Evolutionary conservation across 306 rosid species (phyloP).

Genomic region (Datisca glomerata): DNA sequence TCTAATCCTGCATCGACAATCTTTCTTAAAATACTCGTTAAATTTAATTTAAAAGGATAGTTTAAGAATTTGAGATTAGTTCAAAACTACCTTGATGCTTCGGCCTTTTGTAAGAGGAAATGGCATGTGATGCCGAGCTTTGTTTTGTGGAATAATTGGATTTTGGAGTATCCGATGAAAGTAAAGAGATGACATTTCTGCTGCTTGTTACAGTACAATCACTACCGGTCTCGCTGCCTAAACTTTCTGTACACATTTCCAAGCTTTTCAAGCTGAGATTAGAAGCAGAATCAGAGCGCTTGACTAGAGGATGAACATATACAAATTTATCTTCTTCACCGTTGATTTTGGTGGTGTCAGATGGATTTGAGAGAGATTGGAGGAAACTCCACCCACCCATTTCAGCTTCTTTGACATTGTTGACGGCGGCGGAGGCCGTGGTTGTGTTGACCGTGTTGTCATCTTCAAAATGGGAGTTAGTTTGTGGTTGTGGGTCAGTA

Average conservation of each 20-base stretch:
- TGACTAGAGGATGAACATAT: constrained; percentile 44
- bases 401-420: not conserved
- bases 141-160: not conserved
- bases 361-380: constrained; percentile 1
- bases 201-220: constrained; percentile 18
- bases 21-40: no score
- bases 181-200: constrained; percentile 9
- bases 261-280: constrained; percentile 48
- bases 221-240: constrained; percentile 71
- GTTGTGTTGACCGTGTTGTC: not conserved
- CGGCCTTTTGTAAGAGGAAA: no score
- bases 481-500: not conserved
- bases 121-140: not conserved
- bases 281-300: constrained; percentile 23
- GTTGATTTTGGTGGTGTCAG: not conserved
- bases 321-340: constrained; percentile 10
- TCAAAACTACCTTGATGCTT: no score
- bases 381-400: constrained; percentile 8
- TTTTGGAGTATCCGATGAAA: constrained; percentile 12
- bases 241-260: constrained; percentile 68
- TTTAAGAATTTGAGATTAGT: no score
- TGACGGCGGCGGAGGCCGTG: not conserved
- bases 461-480: not conserved
- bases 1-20: no score
- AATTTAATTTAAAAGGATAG: no score